Base-by-base conservation (phyloP, 2,329 filamentous ascomycete species). In the Penicillium paneum region DNA sequence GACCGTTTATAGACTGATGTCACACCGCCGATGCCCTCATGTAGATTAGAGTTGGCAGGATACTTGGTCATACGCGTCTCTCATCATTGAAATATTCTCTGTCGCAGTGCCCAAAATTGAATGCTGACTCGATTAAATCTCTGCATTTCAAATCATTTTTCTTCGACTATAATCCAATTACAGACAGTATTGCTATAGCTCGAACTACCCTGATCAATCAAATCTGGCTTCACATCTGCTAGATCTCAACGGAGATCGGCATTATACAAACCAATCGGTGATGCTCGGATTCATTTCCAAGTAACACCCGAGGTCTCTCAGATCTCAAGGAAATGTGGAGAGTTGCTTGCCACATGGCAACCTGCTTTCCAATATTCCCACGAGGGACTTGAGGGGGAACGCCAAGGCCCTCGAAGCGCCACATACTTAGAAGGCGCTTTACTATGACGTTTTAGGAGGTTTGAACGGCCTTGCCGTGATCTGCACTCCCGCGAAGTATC, bases 391-490 rank as follows among this genome's bases (percentile, higher is more conserved):
- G 38, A 47, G 36, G 49, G 28, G 29, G 21, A 3, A 48, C 36
- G 50, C 50, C 49, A 52, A 52, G 49, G 8, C 19, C 28, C 28
- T 35, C 21, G 28, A 17, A 41, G 31, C 50, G 43, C 36, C 43
- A 52, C 50, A 15, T 4, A 31, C 32, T 17, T 24, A 24, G 28
- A n/a, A 51, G 34, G 28, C 26, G 21, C 19, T 41, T 26, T 32
- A 29, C 10, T 3, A 35, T 40, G 28, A 32, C 36, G 26, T 13
- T 36, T 15, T 4, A 21, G 26, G 21, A 3, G 31, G 12, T n/a
- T n/a, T 12, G 0, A 3, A n/a, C 13, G 46, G 36, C 28, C 17
- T 42, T 42, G 15, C 35, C 28, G 47, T 26, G 47, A 49, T 49
- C 36, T 49, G 28, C 47, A 49, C 13, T 42, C 19, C 36, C 28